Base-by-base conservation (phyloP, 2,329 filamentous ascomycete genomes). In the Clathrospora elynae region DNA sequence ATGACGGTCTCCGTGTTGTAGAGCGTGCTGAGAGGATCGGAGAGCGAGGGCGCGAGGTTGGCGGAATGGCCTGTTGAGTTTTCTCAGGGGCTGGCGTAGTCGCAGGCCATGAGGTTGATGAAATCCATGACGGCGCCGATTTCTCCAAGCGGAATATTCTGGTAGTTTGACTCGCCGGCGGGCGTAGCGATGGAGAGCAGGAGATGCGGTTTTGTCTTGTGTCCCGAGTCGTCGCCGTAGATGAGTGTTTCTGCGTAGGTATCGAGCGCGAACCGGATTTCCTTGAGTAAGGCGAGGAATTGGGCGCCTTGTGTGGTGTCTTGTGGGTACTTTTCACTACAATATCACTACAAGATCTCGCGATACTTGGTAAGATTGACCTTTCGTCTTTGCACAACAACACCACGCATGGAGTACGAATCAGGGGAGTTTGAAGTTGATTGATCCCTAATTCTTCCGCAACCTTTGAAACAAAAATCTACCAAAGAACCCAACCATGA, bases 41-140 rank as follows among this genome's bases (percentile, higher is more conserved):
- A 61, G 2, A 55, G 54, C 16, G 79, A 85, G 1, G 78, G 78
- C 61, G 80, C 87, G 24, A 96, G 67, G 66, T 96, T 96, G 4
- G 91, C 82, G 66, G 90, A 85, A 72, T 97, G 90, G 4, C 86
- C 90, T 1, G 88, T 77, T 3, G 64, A 66, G 3, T 72, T 57
- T 60, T 91, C 88, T 90, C 90, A 96, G 3, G 83, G 86, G 1
- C 92, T 92, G 5, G 90, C 84, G 46, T 73, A 78, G 49, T 78
- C 76, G 50, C 78, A 78, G 1, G 73, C 31, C 75, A 78, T 78
- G 35, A 78, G 49, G 43, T 78, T 78, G 62, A 75, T 74, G 46
- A 78, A 77, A 54, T 78, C 75, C 6, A 77, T 60, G 10, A 68
- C 70, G 13, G 57, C 51, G 26, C 71, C 72, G 54, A 78, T 70